Evolutionary conservation across 306 rosid species (phyloP).

Genomic region (Trifolium subterraneum): DNA sequence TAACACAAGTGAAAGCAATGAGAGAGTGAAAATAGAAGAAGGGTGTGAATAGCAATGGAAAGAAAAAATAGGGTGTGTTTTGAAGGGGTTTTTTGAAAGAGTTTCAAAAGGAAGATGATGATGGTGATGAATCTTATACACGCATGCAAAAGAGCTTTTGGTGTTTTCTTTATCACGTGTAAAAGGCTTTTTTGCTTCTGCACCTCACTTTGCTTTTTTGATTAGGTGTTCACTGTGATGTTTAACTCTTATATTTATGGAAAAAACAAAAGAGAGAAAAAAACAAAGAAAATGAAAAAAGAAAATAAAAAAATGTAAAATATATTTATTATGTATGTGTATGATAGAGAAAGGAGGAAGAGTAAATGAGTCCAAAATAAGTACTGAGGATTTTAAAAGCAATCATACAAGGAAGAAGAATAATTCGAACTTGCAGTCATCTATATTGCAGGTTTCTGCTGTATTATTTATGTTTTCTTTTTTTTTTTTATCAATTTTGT

Average conservation of each 20-base stretch:
- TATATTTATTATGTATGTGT: background rate
- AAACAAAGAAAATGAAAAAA: background rate
- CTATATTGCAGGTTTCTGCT: constrained; percentile 63
- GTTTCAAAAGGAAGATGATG: constrained; percentile 2
- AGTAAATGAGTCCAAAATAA: constrained; percentile 63
- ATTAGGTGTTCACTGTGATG: background rate
- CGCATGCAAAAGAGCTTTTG: constrained; percentile 54
- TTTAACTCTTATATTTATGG: constrained; percentile 25
- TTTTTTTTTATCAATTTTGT: background rate
- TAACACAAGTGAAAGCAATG: constrained; percentile 10
- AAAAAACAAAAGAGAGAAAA: constrained; percentile 29
- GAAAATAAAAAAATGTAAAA: background rate
- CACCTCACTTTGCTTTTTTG: constrained; percentile 42
- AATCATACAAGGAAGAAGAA: constrained; percentile 84
- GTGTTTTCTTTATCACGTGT: constrained; percentile 54
- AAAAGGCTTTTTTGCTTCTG: constrained; percentile 43
- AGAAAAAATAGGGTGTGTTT: background rate
- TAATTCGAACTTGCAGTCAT: constrained; percentile 89
- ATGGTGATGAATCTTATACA: constrained; percentile 51
- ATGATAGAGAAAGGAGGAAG: constrained; percentile 18
- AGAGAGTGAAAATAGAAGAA: background rate
- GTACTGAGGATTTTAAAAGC: constrained; percentile 67
- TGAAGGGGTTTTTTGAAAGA: background rate
- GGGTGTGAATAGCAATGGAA: background rate
- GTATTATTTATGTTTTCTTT: constrained; percentile 45